These are phyloP conservation scores for Mortierella sp. DNA, from an alignment of 371 early-diverging fungal species.

Conservation along the genomic window DNA sequence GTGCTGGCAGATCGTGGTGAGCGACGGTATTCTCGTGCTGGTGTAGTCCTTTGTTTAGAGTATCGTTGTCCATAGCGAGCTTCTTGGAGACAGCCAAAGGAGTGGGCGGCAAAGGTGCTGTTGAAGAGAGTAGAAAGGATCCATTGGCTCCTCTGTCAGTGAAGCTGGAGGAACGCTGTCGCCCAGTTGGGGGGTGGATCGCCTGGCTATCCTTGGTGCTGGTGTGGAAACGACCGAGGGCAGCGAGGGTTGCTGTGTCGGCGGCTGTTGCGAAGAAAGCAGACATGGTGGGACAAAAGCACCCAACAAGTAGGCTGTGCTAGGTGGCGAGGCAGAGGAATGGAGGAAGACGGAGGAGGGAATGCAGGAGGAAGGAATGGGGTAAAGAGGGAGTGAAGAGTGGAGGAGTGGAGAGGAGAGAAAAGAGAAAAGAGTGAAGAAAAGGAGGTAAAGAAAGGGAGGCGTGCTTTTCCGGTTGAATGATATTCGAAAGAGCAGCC, in stretches of 20 bases:
- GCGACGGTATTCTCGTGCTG: constrained; percentile 10
- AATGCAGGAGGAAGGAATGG: neutral
- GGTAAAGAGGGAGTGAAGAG: neutral
- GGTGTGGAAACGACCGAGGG: constrained; percentile 38
- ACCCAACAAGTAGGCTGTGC: neutral
- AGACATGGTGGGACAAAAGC: constrained; percentile 6
- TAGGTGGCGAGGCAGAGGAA: neutral
- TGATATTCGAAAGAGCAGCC: neutral
- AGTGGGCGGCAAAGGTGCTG: constrained; percentile 1
- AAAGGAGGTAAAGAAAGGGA: neutral
- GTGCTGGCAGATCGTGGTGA: constrained; percentile 21
- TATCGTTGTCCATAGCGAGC: neutral
- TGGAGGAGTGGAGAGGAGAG: constrained; percentile 1
- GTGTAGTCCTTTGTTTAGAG: constrained; percentile 12
- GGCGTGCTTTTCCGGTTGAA: neutral
- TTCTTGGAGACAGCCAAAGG: constrained; percentile 4
- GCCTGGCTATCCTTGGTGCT: constrained; percentile 3
- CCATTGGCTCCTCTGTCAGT: constrained; percentile 5
- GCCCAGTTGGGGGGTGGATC: constrained; percentile 5
- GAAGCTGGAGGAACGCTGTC: constrained; percentile 46
- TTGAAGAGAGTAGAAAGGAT: neutral
- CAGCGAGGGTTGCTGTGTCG: constrained; percentile 15
- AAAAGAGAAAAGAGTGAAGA: neutral
- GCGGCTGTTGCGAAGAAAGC: constrained; percentile 12
- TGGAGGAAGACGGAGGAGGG: neutral